Base-by-base conservation (phyloP, 148 eudicot species). In the Suaeda aralocaspica region DNA sequence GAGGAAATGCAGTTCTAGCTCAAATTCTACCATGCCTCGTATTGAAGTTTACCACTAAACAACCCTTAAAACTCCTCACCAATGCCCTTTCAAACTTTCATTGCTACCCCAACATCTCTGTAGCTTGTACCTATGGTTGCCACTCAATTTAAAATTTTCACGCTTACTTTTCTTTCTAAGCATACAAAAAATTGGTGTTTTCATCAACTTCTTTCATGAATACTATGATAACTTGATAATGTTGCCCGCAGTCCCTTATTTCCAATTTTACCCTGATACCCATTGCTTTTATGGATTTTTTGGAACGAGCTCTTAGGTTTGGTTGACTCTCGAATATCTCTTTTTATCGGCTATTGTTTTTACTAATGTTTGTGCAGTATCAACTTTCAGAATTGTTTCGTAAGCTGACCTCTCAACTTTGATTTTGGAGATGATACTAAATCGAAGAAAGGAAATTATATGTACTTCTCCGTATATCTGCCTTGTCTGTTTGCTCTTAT, bases 1-100 rank as follows among this genome's bases (percentile, higher is more conserved):
- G 30, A 36, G 50, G 52, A 68, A 67, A 58, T 22, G 74, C 50
- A 45, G 79, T n/a, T 55, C 29, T 70, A 70, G 74, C 45, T 62
- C 29, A 9, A 57, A 64, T 51, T 28, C 4, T 60, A 19, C 16
- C 26, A 0, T 34, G 44, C 67, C 60, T 49, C 19, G 41, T 13
- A 48, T 58, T 74, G 51, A 26, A 39, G 59, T 59, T 34, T 26
- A 68, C 68, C 46, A 9, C n/a, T 59, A 34, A 14, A 2, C 2
- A 6, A 50, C 29, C 26, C 24, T 52, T 30, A 44, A 21, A 31
- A 26, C 36, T 73, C 8, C 33, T 18, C 14, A 11, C 18, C 19
- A 44, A 14, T 65, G 14, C 18, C 63, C 29, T 36, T 36, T 36
- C 5, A 36, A 8, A 36, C 53, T 7, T 55, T 16, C 18, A 11